Evolutionary conservation across 768 basidiomycete species (phyloP).

Genomic region (Pisolithus orientalis): DNA sequence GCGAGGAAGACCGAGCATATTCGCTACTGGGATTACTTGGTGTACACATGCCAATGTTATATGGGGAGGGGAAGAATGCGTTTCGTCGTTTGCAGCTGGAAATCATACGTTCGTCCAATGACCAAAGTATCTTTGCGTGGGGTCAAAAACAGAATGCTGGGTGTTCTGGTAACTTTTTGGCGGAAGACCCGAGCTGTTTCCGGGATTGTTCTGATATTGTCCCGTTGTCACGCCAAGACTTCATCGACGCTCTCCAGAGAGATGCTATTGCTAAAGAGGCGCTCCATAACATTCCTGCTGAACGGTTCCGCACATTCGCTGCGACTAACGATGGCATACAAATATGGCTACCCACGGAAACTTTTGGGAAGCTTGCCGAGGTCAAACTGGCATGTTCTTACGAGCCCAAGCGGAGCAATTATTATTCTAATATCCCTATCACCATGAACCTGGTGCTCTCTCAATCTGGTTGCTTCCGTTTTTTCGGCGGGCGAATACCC

Average conservation of each 20-base stretch:
- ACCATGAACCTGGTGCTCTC: not conserved
- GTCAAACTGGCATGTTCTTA: not conserved
- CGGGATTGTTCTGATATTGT: not conserved
- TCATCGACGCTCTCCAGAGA: not conserved
- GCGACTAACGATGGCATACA: not conserved
- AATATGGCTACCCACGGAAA: not conserved
- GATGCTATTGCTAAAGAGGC: not conserved
- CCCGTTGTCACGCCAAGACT: not conserved
- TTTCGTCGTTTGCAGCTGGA: conserved; percentile 12
- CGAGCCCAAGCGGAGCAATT: no score
- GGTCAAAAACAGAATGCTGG: not conserved
- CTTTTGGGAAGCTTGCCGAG: not conserved
- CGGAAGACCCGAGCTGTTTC: not conserved
- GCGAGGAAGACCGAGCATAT: conserved; percentile 10
- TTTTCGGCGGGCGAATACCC: no score
- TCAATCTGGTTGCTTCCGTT: not conserved
- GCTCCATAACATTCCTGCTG: not conserved
- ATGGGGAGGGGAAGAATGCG: conserved; percentile 9
- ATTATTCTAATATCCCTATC: not conserved
- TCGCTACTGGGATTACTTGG: no score
- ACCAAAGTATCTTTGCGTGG: conserved; percentile 10
- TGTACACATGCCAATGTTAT: not conserved
- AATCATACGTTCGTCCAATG: conserved; percentile 5
- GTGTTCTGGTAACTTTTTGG: not conserved
- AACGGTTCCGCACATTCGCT: not conserved